Evolutionary conservation across 1,284 basidiomycete genomes (phyloP), one percentile per base, ranked within the genome.

Genomic region (Omphalotus olearius): DNA sequence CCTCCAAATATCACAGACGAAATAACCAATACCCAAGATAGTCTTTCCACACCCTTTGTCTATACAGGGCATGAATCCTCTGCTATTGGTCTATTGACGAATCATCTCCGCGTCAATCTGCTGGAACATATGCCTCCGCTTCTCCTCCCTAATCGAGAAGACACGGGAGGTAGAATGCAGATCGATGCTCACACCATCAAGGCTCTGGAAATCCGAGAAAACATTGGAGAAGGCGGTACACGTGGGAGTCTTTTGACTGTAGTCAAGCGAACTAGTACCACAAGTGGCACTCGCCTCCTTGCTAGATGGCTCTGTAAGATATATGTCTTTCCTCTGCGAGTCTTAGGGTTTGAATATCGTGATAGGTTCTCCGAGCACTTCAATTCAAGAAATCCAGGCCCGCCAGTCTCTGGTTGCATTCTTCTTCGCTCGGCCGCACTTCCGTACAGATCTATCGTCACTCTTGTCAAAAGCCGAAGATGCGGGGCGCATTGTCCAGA

Each of bases 101-200:
- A 72, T 3, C 93, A 86, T 64, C 75, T 96, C 46, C 76, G 76
- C 58, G 74, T 73, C 39, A 85, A 90, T 55, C 74, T 96, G 9
- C 69, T 93, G 60, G 92, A 93, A 47, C 76, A 84, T 57, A 91
- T 91, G 84, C 91, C 91, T 3, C 60, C 62, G 13, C 73, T 91
- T 16, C 69, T 75, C 26, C 64, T 70, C 13, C 90, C 91, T 0
- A 77, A 71, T 46, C 79, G 76, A 52, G 88, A 93, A 64, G 72
- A 66, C 7, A 60, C 65, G 1, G 66, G 72, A n/a, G 68, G 73
- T 20, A 76, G 83, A 26, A 93, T 95, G 90, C 88, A 92, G 60
- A 93, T 96, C 54, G 93, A 96, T 65, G 81, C 89, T 1, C 87
- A 94, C 64, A 96, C 94, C 1, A 83, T 96, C 61, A 88, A 87